These are phyloP conservation scores for Sclerotinia subarctica DNA, from an alignment of 2,329 filamentous ascomycete species.

Conservation along the genomic window DNA sequence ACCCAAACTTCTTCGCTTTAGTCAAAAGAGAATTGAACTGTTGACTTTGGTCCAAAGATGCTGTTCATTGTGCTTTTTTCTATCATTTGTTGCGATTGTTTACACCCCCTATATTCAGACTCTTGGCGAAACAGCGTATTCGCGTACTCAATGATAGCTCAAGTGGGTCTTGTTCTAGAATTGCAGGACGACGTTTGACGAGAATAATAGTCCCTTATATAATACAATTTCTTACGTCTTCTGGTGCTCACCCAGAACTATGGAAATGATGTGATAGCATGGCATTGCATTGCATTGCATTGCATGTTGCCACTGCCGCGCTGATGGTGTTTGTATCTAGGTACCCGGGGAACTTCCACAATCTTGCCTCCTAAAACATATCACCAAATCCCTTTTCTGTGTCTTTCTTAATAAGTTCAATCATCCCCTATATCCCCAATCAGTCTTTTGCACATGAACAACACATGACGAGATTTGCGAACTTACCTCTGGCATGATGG, in stretches of 20 bases:
- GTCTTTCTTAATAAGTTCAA: constrained; percentile 88
- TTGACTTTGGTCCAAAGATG: background rate
- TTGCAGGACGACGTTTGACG: background rate
- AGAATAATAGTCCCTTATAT: background rate
- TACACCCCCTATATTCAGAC: constrained; percentile 9
- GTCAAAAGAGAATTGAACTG: background rate
- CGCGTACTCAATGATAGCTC: background rate
- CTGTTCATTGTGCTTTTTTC: background rate
- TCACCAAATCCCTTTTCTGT: constrained; percentile 89
- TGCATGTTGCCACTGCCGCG: background rate
- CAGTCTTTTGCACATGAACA: background rate
- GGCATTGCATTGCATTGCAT: background rate
- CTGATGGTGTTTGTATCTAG: background rate
- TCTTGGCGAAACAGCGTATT: constrained; percentile 12
- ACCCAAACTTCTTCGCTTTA: background rate
- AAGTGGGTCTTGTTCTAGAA: constrained; percentile 9
- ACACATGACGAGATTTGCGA: constrained; percentile 30
- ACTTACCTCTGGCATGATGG: constrained; percentile 84
- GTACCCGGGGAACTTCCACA: background rate
- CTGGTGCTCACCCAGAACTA: background rate
- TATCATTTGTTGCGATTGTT: background rate
- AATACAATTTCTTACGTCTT: background rate
- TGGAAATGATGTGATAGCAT: background rate
- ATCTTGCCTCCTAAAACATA: constrained; percentile 58
- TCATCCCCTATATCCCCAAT: constrained; percentile 64